Conservation (phyloP, 1,284 basidiomycete genomes). For the Naganishia liquefaciens region DNA sequence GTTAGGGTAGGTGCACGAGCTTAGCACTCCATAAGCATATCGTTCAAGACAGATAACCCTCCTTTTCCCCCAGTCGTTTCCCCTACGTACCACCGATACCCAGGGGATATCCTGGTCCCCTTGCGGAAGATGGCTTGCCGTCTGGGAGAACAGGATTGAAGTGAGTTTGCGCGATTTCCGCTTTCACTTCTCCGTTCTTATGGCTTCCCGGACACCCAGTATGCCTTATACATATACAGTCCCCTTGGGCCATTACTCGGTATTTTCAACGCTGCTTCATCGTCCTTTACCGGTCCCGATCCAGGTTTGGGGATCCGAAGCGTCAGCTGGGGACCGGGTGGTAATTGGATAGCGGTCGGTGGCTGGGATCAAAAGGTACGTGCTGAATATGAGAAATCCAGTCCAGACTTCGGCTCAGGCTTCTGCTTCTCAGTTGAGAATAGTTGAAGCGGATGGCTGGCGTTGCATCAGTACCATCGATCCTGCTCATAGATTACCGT, state of each 20-base stretch:
- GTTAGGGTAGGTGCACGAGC: constrained; percentile 63
- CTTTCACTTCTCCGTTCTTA: neutral
- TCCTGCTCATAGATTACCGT: constrained; percentile 61
- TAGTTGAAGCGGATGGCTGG: constrained; percentile 78
- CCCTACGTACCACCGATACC: constrained; percentile 71
- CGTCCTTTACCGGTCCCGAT: constrained; percentile 59
- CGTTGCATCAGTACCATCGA: constrained; percentile 67
- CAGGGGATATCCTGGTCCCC: constrained; percentile 78
- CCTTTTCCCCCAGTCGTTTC: constrained; percentile 68
- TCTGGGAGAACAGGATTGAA: constrained; percentile 78
- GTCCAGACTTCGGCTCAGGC: constrained; percentile 1
- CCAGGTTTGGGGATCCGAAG: constrained; percentile 74
- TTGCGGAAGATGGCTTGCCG: constrained; percentile 72
- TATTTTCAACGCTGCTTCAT: constrained; percentile 61
- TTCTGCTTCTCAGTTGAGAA: constrained; percentile 61
- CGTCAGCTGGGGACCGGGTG: constrained; percentile 78
- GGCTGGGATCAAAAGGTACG: constrained; percentile 81
- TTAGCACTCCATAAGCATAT: too few relatives aligned
- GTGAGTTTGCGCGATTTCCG: constrained; percentile 54
- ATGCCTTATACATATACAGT: constrained; percentile 73
- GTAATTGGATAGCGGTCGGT: constrained; percentile 71
- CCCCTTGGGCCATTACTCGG: constrained; percentile 69
- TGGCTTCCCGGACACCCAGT: constrained; percentile 59
- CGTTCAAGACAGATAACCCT: too few relatives aligned
- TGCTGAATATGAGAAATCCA: neutral